Evolutionary conservation across 2,329 filamentous ascomycete species (phyloP).

Genomic region (Penicillium sp.): DNA sequence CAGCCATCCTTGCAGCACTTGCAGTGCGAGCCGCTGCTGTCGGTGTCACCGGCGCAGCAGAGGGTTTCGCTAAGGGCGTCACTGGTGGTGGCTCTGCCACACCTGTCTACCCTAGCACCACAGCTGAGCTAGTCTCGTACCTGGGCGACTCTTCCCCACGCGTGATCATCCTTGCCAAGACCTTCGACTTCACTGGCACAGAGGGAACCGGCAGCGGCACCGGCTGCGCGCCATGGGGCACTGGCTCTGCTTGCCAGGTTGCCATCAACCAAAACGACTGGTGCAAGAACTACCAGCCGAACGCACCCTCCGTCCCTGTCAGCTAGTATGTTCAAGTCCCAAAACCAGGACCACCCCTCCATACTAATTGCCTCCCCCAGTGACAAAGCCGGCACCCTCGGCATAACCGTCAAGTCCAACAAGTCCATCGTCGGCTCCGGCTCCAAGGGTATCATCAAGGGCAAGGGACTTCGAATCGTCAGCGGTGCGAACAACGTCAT

Average conservation of each 20-base stretch:
- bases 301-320: conserved; percentile 48
- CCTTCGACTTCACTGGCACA: conserved; percentile 48
- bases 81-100: conserved; percentile 60
- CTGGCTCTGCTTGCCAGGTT: conserved; percentile 53
- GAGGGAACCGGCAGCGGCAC: conserved; percentile 52
- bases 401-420: conserved; percentile 56
- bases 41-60: conserved; percentile 36
- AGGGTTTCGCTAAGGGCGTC: conserved; percentile 53
- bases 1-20: conserved; percentile 18
- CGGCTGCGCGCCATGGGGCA: conserved; percentile 61
- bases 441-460: conserved; percentile 54
- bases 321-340: conserved; percentile 25
- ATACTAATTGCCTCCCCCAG: conserved; percentile 4
- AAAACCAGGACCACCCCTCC: not conserved
- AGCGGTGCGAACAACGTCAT: conserved; percentile 56
- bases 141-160: conserved; percentile 54
- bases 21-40: conserved; percentile 22
- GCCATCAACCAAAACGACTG: conserved; percentile 61
- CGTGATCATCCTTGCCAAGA: conserved; percentile 51
- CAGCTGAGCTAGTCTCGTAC: conserved; percentile 58
- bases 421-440: conserved; percentile 58
- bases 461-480: conserved; percentile 55
- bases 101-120: conserved; percentile 55
- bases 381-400: conserved; percentile 53
- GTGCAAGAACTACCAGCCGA: conserved; percentile 60